phyloP scores from a whole-genome alignment of 2,329 filamentous ascomycete genomes.

The Penicillium sclerotigenum region DNA sequence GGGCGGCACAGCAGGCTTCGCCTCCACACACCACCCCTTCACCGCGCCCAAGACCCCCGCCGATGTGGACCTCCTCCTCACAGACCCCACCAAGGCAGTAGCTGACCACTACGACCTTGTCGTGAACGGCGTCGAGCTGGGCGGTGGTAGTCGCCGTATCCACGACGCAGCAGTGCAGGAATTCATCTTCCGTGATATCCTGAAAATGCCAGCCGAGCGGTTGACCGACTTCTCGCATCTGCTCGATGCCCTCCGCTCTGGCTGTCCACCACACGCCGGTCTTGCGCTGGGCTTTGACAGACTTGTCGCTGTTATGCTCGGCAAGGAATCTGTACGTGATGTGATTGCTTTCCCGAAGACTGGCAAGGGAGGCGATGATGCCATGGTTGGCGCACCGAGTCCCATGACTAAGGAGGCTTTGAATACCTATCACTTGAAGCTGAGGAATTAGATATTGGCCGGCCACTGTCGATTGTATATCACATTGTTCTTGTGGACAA shows the following conservation, averaged over 20 bases:
- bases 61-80: constrained; percentile 72
- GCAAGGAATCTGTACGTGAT: constrained; percentile 74
- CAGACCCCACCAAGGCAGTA: constrained; percentile 66
- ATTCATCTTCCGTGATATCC: constrained; percentile 76
- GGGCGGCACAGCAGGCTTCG: constrained; percentile 74
- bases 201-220: constrained; percentile 70
- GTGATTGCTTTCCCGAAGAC: constrained; percentile 97
- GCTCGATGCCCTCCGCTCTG: constrained; percentile 73
- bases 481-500: not conserved
- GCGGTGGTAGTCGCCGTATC: constrained; percentile 89
- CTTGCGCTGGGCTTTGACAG: constrained; percentile 92
- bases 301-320: constrained; percentile 74
- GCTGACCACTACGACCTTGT: constrained; percentile 96
- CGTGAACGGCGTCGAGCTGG: constrained; percentile 90
- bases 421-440: constrained; percentile 56
- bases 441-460: constrained; percentile 23
- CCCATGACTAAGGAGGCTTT: constrained; percentile 60
- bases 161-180: constrained; percentile 80
- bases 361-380: constrained; percentile 82
- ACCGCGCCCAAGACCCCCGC: constrained; percentile 72
- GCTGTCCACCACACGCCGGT: constrained; percentile 92
- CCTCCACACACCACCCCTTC: constrained; percentile 92
- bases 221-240: constrained; percentile 82
- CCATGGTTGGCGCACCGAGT: constrained; percentile 75
- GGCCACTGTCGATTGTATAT: not conserved